Conservation (phyloP, 805 yeast genomes). For the Candida vartiovaarae region DNA sequence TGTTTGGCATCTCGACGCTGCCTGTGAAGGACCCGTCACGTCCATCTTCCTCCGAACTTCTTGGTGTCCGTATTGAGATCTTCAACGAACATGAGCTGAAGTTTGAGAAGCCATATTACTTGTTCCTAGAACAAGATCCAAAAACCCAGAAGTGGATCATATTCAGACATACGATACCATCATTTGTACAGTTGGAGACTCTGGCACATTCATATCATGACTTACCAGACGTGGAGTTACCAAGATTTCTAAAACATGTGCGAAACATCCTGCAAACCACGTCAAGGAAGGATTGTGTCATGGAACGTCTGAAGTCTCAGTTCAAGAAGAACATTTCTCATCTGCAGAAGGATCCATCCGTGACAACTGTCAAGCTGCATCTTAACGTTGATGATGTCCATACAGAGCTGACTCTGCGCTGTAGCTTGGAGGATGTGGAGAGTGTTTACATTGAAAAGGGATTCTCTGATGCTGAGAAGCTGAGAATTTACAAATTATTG, state of each 20-base stretch:
- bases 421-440: conserved; percentile 10
- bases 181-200: conserved; percentile 13
- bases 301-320: conserved; percentile 8
- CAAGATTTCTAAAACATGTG: conserved; percentile 9
- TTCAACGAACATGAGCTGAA: conserved; percentile 22
- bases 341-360: conserved; percentile 18
- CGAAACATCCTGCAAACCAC: conserved; percentile 13
- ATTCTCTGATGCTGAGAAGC: conserved; percentile 17
- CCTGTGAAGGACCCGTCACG: conserved; percentile 32
- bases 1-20: conserved; percentile 34
- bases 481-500: conserved; percentile 14
- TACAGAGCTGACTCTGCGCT: conserved; percentile 8
- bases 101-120: conserved; percentile 31
- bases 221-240: conserved; percentile 9
- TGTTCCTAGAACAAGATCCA: conserved; percentile 25
- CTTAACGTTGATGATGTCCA: conserved; percentile 8
- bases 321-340: conserved; percentile 5
- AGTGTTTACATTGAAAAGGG: conserved; percentile 15
- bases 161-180: conserved; percentile 33
- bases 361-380: conserved; percentile 14
- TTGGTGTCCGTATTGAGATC: conserved; percentile 35
- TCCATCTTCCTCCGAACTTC: conserved; percentile 14
- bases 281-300: conserved; percentile 16
- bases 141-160: conserved; percentile 26
- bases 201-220: conserved; percentile 15